Conservation (phyloP, 2,329 filamentous ascomycete species). For the Chaetomium globosum region DNA sequence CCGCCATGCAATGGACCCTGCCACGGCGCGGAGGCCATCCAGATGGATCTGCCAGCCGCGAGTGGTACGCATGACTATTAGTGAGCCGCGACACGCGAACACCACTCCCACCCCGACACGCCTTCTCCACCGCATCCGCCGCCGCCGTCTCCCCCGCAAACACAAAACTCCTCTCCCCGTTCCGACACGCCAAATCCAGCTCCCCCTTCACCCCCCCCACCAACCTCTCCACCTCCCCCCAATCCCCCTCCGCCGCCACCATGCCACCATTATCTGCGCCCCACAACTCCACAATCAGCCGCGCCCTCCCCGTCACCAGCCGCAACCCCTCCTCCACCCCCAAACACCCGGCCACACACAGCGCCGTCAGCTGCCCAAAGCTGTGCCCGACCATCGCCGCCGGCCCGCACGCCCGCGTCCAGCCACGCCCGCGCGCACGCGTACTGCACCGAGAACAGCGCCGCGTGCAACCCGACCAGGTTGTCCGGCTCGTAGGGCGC, state of each 20-base stretch:
- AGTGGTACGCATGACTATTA: background rate
- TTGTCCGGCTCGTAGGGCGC: constrained; percentile 32
- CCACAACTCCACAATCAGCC: constrained; percentile 42
- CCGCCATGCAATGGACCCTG: background rate
- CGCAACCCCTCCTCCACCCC: constrained; percentile 40
- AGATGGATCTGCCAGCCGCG: background rate
- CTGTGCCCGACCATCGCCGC: background rate
- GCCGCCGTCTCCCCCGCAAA: background rate
- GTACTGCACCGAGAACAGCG: constrained; percentile 47
- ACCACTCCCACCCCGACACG: too few species aligned
- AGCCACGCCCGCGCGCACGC: constrained; percentile 44
- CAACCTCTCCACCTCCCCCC: constrained; percentile 4
- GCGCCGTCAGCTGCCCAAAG: constrained; percentile 34
- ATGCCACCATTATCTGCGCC: constrained; percentile 45
- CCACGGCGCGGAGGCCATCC: background rate
- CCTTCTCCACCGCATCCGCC: background rate
- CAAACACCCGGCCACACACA: constrained; percentile 43
- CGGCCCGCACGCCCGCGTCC: constrained; percentile 28
- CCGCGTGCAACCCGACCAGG: constrained; percentile 43
- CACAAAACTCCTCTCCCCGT: constrained; percentile 30
- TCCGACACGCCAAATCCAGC: constrained; percentile 51
- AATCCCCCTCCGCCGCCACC: constrained; percentile 40
- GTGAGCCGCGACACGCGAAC: background rate
- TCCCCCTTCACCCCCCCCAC: background rate
- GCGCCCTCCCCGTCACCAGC: constrained; percentile 39